These are phyloP conservation scores for Chloranthus sessilifolius DNA, from an alignment of 164 flowering plant genomes.

Conservation along the genomic window DNA sequence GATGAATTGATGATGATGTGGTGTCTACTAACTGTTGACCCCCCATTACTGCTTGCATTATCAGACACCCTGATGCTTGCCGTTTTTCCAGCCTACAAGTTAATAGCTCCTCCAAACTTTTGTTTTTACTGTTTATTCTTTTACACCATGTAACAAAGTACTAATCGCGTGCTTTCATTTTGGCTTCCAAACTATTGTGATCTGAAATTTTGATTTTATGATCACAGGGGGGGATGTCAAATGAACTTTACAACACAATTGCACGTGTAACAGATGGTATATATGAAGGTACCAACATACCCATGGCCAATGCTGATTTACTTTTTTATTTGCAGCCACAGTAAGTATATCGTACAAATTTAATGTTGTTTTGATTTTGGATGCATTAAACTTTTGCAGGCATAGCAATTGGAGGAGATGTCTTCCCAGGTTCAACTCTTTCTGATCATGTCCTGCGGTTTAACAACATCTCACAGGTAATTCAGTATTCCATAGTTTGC, in stretches of 20 bases:
- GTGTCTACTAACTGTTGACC: too few relatives aligned
- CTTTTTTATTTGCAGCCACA: neutral
- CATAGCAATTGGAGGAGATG: slow-evolving; percentile 97
- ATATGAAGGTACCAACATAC: slow-evolving; percentile 59
- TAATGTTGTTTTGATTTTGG: neutral
- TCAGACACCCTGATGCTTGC: too few relatives aligned
- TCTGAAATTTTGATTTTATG: neutral
- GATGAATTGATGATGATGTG: too few relatives aligned
- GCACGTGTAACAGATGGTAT: slow-evolving; percentile 96
- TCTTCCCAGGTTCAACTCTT: slow-evolving; percentile 92
- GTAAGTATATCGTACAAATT: neutral
- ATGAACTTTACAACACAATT: slow-evolving; percentile 79
- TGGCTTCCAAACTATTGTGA: too few relatives aligned
- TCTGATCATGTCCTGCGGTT: slow-evolving; percentile 91
- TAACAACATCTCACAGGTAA: slow-evolving; percentile 92
- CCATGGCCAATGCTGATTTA: neutral
- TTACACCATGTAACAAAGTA: too few relatives aligned
- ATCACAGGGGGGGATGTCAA: slow-evolving; percentile 94
- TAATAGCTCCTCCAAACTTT: too few relatives aligned
- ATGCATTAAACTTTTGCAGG: slow-evolving; percentile 32
- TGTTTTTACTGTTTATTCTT: too few relatives aligned
- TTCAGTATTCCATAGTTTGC: neutral
- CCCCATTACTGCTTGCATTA: too few relatives aligned
- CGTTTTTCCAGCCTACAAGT: too few relatives aligned
- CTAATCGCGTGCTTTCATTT: too few relatives aligned